These are phyloP conservation scores for Tardiomyces digboiensis DNA, from an alignment of 1,139 yeast genomes.

Conservation along the genomic window DNA sequence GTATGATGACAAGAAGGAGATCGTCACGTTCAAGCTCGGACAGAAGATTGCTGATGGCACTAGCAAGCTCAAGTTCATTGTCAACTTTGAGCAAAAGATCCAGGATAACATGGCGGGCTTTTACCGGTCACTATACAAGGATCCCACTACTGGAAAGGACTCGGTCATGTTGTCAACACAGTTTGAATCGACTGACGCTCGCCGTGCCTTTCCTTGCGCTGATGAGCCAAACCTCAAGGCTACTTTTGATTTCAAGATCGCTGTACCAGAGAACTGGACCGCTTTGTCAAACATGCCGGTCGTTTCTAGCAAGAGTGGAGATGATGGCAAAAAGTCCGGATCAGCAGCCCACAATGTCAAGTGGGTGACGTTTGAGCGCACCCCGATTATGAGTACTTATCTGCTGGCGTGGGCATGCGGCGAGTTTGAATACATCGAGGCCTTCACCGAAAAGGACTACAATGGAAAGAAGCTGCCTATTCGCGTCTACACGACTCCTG, in stretches of 20 bases:
- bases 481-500: conserved; percentile 73
- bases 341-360: background rate
- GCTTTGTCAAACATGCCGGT: conserved; percentile 72
- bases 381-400: conserved; percentile 78
- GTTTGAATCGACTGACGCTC: conserved; percentile 80
- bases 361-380: conserved; percentile 35
- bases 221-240: conserved; percentile 78
- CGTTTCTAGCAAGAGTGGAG: conserved; percentile 31
- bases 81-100: conserved; percentile 60
- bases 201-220: conserved; percentile 77
- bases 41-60: conserved; percentile 37
- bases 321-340: conserved; percentile 32
- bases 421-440: conserved; percentile 65
- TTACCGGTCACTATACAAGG: conserved; percentile 67
- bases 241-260: conserved; percentile 52
- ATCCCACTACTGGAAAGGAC: conserved; percentile 45
- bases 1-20: conserved; percentile 41
- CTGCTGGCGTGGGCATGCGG: conserved; percentile 77
- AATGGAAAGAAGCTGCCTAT: conserved; percentile 64
- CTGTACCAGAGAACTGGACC: conserved; percentile 38
- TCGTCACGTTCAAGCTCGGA: conserved; percentile 52
- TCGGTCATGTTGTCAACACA: conserved; percentile 71
- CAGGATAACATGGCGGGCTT: conserved; percentile 76
- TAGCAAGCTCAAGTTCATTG: conserved; percentile 34
- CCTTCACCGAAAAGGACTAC: conserved; percentile 11